phyloP scores from a whole-genome alignment of 148 eudicot genomes.

The Camellia lanceoleosa region DNA sequence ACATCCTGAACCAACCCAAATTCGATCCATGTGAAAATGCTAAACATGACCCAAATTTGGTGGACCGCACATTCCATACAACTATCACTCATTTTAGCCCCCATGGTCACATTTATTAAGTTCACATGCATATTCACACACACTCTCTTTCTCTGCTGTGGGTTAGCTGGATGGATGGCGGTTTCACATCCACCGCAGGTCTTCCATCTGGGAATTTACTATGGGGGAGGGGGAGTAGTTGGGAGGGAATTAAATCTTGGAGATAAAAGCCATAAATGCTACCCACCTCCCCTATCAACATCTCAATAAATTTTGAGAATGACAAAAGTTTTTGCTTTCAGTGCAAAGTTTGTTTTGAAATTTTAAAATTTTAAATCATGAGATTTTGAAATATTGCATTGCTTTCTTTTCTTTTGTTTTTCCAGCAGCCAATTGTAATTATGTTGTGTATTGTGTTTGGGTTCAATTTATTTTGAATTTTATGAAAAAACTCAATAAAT shows the following conservation, averaged over 20 bases:
- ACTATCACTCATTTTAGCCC: neutral
- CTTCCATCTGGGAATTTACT: neutral
- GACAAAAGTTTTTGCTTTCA: neutral
- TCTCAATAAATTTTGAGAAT: conserved; percentile 3
- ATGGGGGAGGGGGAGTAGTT: neutral
- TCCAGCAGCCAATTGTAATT: too few species aligned
- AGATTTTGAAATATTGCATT: too few species aligned
- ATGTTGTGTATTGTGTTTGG: too few species aligned
- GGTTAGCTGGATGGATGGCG: too few species aligned
- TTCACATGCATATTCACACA: conserved; percentile 33
- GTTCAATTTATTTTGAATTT: too few species aligned
- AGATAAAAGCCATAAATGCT: neutral
- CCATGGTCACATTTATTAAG: conserved; percentile 22
- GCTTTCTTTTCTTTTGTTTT: too few species aligned
- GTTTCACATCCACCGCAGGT: neutral
- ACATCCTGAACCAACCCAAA: too few species aligned
- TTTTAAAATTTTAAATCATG: too few species aligned
- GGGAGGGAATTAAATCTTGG: neutral
- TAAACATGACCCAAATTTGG: too few species aligned
- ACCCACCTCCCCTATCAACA: neutral
- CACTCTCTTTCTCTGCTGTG: neutral
- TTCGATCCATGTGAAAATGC: too few species aligned
- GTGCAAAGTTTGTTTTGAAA: too few species aligned
- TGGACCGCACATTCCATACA: neutral
- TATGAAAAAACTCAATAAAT: too few species aligned